Percentiles rank a stretch among this genome's conserved stretches.
phyloP scores from a whole-genome alignment of 352 stramenopile genomes.

The Thraustochytrium striatum region DNA sequence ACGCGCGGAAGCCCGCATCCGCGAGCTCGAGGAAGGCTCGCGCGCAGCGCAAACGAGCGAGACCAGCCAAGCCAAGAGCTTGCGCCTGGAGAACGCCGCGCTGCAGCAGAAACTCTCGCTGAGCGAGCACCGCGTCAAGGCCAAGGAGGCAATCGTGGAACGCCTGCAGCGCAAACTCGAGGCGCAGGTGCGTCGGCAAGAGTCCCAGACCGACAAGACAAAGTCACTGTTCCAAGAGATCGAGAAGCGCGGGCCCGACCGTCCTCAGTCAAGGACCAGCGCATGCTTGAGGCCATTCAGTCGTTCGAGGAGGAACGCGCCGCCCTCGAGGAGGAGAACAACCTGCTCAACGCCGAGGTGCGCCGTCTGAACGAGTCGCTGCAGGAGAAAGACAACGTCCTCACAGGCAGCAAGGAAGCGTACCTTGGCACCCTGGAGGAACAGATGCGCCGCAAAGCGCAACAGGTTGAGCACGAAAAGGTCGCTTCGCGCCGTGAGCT shows the following conservation, averaged over 20 bases:
- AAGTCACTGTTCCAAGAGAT: constrained; percentile 65
- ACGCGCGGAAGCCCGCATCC: background rate
- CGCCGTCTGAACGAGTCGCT: constrained; percentile 53
- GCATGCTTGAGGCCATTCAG: constrained; percentile 66
- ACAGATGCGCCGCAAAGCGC: background rate
- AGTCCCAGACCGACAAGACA: constrained; percentile 62
- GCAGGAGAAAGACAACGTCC: constrained; percentile 12
- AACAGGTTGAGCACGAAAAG: constrained; percentile 55
- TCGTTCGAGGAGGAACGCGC: constrained; percentile 68
- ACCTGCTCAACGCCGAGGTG: constrained; percentile 64
- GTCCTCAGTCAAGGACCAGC: constrained; percentile 63
- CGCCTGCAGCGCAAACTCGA: constrained; percentile 73
- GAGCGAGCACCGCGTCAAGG: constrained; percentile 75
- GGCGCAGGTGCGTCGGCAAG: constrained; percentile 69
- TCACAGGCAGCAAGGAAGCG: constrained; percentile 4
- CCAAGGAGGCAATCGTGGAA: constrained; percentile 72
- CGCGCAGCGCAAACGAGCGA: background rate
- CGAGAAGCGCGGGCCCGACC: constrained; percentile 65
- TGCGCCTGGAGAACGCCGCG: constrained; percentile 65
- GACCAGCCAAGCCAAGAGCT: background rate
- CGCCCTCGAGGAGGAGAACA: constrained; percentile 69
- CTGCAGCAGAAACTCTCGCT: constrained; percentile 76
- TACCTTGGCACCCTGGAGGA: background rate
- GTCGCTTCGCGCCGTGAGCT: constrained; percentile 70
- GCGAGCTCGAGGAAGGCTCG: background rate